Base-by-base conservation (phyloP, 148 eudicot genomes). In the Vaccinium macrocarpon region DNA sequence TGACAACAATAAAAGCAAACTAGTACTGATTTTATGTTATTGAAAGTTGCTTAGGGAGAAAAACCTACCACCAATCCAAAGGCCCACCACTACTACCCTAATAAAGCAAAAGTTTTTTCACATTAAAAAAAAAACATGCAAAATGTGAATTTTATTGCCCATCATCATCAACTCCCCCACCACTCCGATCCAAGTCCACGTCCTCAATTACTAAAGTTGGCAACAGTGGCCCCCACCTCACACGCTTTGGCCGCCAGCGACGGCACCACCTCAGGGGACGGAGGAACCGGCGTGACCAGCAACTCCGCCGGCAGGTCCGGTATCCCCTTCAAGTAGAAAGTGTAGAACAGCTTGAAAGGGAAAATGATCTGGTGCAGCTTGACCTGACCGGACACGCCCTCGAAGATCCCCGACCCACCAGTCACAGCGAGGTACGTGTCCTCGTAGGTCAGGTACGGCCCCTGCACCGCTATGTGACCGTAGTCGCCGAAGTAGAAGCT, bases 281-380 rank as follows among this genome's bases (percentile, higher is more conserved):
- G 95, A 27, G 90, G 82, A 25, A 94, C 96, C 12, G 97, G 88
- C 68, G 86, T 75, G 21, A 86, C 91, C 15, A 92, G 74, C 73
- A 95, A 83, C 84, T 90, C 93, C 57, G 79, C 82, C 32, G 97
- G 98, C 88, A 95, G 77, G 61, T 91, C 90, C 19, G 88, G 85
- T 21, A 94, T 90, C 0, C 98, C 98, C 86, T 95, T 92, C 85
- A 95, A 74, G 77, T 91, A 90, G 51, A 95, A 93, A 16, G 95
- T 95, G 84, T 95, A 95, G 88, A 92, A 93, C 11, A 95, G 80
- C 92, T 95, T 95, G 84, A 95, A 89, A 0, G 98, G 98, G 86
- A 91, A 95, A 19, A 95, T 86, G 11, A 95, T 80, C 84, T 95
- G 97, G 0, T 91, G 92, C 80, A 95, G 83, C 87, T 89, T 95